Base-by-base conservation (phyloP, 805 yeast species). In the Barnettozyma salicaria region DNA sequence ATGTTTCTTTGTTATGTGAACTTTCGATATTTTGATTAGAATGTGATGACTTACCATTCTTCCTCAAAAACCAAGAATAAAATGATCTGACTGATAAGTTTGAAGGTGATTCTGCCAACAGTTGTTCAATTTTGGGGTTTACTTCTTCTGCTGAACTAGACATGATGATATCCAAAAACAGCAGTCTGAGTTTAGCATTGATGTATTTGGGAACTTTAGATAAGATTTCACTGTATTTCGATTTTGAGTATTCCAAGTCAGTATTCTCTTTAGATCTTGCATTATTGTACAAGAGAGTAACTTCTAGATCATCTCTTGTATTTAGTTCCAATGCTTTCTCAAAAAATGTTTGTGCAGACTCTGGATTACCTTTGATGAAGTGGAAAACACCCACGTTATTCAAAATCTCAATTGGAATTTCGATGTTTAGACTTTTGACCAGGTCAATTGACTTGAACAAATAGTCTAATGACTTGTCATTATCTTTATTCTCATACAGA, bases 361-460 rank as follows among this genome's bases (percentile, higher is more conserved):
- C 77, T 35, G 60, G 63, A 48, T 80, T 75, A 19, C 77, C 78
- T 44, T 72, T 78, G 44, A 78, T 65, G 53, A 83, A 81, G 40
- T 84, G 74, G 59, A 87, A 76, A 5, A 85, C 95, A 30, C 95
- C 97, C 47, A 87, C 67, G 51, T 92, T 92, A 55, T 87, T 88
- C 51, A 78, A 67, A 20, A 90, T 64, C 48, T 78, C 82, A 31
- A 72, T 68, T 29, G 77, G 70, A 31, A 64, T 48, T 3, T 59
- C 52, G 14, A 62, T 59, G 10, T 58, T 46, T 23, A 41, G 29
- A 1, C 52, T 42, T 11, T 60, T 40, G 32, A 65, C 61, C 6
- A 72, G 63, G 33, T 77, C 82, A 17, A 77, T 64, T 27, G 89
- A 78, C 50, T 74, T 72, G 41, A 74, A 59, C 36, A 89, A 64